Evolutionary conservation across 148 eudicot species (phyloP), one percentile per base, ranked within the genome.

Genomic region (Talinum fruticosum): DNA sequence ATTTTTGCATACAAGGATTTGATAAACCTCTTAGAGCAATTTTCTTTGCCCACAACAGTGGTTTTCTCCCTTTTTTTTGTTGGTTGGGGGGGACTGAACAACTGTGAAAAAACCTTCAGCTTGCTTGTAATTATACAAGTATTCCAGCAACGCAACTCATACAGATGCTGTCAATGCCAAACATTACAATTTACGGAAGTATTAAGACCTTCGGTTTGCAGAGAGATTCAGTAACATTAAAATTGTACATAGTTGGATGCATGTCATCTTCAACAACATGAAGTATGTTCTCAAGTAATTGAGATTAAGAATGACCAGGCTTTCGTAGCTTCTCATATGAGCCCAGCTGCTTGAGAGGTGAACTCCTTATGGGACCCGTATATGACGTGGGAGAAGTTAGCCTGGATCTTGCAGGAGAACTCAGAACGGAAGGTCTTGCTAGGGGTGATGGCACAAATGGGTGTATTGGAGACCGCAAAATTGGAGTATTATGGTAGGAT

Each of bases 381-480:
- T 59, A 69, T 19, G 83, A 71, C 34, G 78, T 65, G 24, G 91
- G 91, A 73, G 93, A 85, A 82, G 78, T 53, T 61, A 83, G 73
- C 38, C 81, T 59, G 12, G 89, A 83, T 71, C 83, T 82, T 62
- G 73, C 84, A 18, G 96, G 91, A 49, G 93, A 88, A 44, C 86
- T 82, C 34, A 84, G 79, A 23, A 88, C 74, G 66, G 86, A 83
- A 26, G 91, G 87, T 73, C 88, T 84, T 61, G 77, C 49, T 78
- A 88, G 73, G 3, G 93, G 93, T 13, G 96, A 89, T n/a, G 81
- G 86, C 57, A 76, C 44, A 71, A 81, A 88, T 2, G 91, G 85
- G 26, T 88, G 85, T 6, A 79, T 76, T 6, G 96, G 96, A 0
- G 96, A 91, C 62, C 74, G 87, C 26, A 77, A 62, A 34, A 75